Percentiles rank a stretch among this genome's conserved stretches.
Conservation (phyloP, 495 filamentous ascomycete genomes). For the Clohesyomyces aquaticus region DNA sequence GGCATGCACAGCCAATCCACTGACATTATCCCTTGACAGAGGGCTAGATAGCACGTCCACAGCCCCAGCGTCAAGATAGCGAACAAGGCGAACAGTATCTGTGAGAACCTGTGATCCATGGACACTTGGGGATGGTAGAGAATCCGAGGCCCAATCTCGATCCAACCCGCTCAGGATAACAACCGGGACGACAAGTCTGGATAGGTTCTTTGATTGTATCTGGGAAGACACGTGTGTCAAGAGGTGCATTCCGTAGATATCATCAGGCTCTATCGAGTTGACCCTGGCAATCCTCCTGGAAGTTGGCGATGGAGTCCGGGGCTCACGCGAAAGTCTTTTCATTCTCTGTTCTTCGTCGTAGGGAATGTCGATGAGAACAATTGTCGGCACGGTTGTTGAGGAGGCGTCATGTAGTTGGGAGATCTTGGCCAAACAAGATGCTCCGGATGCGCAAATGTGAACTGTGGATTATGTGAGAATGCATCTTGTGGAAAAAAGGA, state of each 20-base stretch:
- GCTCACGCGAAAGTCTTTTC: conserved; percentile 41
- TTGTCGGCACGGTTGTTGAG: conserved; percentile 30
- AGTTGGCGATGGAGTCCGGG: conserved; percentile 41
- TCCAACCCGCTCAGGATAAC: conserved; percentile 43
- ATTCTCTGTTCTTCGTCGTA: conserved; percentile 46
- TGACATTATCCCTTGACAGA: conserved; percentile 67
- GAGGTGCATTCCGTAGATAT: conserved; percentile 45
- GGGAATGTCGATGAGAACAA: conserved; percentile 45
- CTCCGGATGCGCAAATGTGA: conserved; percentile 40
- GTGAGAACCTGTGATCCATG: conserved; percentile 44
- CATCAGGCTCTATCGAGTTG: conserved; percentile 34
- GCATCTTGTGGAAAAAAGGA: not conserved
- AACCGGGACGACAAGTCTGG: conserved; percentile 42
- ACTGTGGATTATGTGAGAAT: conserved; percentile 24
- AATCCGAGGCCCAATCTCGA: conserved; percentile 35
- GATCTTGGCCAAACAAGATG: conserved; percentile 40
- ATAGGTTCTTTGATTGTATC: conserved; percentile 39
- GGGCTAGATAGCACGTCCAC: conserved; percentile 82
- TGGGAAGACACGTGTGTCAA: conserved; percentile 43
- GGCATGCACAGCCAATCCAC: conserved; percentile 76
- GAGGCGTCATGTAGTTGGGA: conserved; percentile 36
- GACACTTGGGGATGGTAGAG: conserved; percentile 36
- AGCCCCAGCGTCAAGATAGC: conserved; percentile 82
- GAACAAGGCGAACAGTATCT: conserved; percentile 57
- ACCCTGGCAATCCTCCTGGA: conserved; percentile 11